These are phyloP conservation scores for Phoma sp. DNA, from an alignment of 2,329 filamentous ascomycete genomes.

Conservation along the genomic window DNA sequence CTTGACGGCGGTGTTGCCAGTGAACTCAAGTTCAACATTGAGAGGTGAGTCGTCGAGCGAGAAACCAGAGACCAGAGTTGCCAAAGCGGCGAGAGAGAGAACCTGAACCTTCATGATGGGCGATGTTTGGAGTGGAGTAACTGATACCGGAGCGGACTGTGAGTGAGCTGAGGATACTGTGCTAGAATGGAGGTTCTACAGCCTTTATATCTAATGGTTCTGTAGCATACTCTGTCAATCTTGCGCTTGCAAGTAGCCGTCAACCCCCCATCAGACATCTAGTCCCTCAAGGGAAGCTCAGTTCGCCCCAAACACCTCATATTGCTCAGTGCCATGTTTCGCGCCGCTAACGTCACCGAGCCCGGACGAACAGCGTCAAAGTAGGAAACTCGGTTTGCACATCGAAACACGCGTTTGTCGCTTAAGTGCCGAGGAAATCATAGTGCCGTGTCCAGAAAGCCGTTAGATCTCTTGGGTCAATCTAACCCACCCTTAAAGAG, in stretches of 20 bases:
- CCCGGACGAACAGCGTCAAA: constrained; percentile 21
- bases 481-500: constrained; percentile 5
- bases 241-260: neutral
- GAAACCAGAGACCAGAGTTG: constrained; percentile 23
- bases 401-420: constrained; percentile 1
- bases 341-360: constrained; percentile 5
- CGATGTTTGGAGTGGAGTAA: constrained; percentile 1
- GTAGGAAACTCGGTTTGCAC: constrained; percentile 15
- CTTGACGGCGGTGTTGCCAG: constrained; percentile 60
- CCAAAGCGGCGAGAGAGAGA: constrained; percentile 24
- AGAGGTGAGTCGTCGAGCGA: constrained; percentile 41
- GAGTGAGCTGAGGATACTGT: constrained; percentile 6
- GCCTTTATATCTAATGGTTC: constrained; percentile 1
- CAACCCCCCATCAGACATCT: neutral
- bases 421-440: neutral
- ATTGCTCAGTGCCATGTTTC: constrained; percentile 6
- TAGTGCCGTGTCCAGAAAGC: neutral
- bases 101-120: constrained; percentile 26
- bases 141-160: constrained; percentile 4
- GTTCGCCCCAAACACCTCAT: neutral
- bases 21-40: constrained; percentile 53
- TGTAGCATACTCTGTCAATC: neutral
- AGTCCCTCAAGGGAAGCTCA: constrained; percentile 20
- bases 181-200: neutral
- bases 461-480: constrained; percentile 5